Conservation (phyloP, 140 eudicot species). For the Senecio squalidus region DNA sequence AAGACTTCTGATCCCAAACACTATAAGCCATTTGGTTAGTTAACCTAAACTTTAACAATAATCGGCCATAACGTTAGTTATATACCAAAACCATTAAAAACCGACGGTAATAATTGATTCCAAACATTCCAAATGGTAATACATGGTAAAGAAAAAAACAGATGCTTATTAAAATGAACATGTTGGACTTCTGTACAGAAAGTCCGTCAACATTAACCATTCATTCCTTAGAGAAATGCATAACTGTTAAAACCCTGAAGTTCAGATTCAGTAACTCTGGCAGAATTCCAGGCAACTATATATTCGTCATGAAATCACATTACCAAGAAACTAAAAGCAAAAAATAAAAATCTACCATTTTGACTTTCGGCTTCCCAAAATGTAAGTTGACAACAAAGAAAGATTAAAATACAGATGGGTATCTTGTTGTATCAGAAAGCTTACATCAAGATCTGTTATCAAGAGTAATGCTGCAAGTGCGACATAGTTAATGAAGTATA, state of each 20-base stretch:
- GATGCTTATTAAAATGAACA: background rate
- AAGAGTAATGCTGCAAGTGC: background rate
- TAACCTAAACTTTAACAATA: background rate
- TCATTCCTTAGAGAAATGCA: constrained; percentile 20
- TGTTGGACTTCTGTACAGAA: background rate
- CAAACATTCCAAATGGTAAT: no score
- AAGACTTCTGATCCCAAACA: background rate
- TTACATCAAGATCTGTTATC: background rate
- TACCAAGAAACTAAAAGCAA: constrained; percentile 3
- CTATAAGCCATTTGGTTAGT: background rate
- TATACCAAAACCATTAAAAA: no score
- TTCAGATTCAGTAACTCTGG: background rate
- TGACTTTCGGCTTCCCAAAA: constrained; percentile 9
- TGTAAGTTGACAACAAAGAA: constrained; percentile 4
- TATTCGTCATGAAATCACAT: background rate
- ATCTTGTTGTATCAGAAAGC: constrained; percentile 4
- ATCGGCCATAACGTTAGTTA: background rate
- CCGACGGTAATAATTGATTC: no score
- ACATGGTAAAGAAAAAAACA: no score
- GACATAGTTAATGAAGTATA: background rate
- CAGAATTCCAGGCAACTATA: background rate
- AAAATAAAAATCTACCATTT: constrained; percentile 10
- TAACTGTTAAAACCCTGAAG: constrained; percentile 10
- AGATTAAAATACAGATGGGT: constrained; percentile 8
- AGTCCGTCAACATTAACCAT: background rate